Conservation (phyloP, 305 asterid genomes). For the Fraxinus velutina region DNA sequence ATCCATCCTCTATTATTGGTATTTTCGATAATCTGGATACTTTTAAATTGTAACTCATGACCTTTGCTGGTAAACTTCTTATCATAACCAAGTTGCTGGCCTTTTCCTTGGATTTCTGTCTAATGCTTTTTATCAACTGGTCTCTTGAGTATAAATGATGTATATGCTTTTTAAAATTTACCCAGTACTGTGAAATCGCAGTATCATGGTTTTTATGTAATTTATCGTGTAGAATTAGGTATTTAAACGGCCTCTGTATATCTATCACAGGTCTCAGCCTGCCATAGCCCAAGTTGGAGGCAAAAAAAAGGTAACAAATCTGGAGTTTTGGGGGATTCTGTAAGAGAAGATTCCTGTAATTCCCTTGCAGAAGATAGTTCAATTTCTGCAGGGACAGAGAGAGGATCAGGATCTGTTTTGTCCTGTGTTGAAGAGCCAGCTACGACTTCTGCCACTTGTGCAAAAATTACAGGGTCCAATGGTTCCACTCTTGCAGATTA, state of each 20-base stretch:
- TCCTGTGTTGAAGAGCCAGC: conserved; percentile 43
- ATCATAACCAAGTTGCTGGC: not conserved
- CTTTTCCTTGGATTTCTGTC: not conserved
- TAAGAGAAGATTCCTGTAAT: conserved; percentile 41
- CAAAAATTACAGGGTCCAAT: conserved; percentile 40
- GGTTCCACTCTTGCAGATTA: conserved; percentile 34
- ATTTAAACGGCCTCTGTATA: conserved; percentile 10
- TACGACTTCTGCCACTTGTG: conserved; percentile 38
- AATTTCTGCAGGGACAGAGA: conserved; percentile 36
- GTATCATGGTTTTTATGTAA: conserved; percentile 1
- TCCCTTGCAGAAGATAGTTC: conserved; percentile 41
- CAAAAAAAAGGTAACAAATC: conserved; percentile 26
- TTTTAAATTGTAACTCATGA: not conserved
- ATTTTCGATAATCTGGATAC: conserved; percentile 11
- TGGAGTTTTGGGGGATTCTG: conserved; percentile 32
- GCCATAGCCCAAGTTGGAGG: conserved; percentile 30
- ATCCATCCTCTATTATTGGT: conserved; percentile 10
- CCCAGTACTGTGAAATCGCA: not conserved
- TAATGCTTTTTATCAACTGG: not conserved
- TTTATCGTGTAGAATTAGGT: not conserved
- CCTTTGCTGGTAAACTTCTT: not conserved
- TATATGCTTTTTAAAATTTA: not conserved
- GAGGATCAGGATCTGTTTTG: conserved; percentile 29
- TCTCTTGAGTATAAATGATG: not conserved
- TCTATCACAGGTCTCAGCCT: conserved; percentile 39